Evolutionary conservation across 768 basidiomycete genomes (phyloP), one percentile per base, ranked within the genome.

Genomic region (Pisolithus microcarpus): DNA sequence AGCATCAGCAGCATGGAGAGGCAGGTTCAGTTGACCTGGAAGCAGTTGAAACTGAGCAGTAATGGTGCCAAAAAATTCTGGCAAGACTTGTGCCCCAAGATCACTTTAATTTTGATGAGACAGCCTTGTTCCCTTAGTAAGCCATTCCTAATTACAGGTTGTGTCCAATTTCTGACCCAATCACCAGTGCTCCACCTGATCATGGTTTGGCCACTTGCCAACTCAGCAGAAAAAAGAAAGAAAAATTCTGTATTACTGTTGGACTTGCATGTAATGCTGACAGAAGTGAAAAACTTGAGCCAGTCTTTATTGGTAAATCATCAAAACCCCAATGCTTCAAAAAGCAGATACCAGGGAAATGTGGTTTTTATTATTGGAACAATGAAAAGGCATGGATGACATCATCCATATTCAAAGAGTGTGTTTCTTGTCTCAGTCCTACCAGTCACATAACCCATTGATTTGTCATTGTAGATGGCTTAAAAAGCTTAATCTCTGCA

Each of bases 271-370:
- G 52, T 21, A 52, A 52, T 48, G 46, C 52, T n/a, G 30, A 52
- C 43, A 43, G 67, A 65, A n/a, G 61, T 21, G 69, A 72, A 51
- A 69, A 69, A 50, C 51, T 67, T 15, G 51, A 53, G 4, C 48
- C 54, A 6, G 50, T 74, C n/a, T 66, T 61, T 55, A 74, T 74
- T 56, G 68, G 72, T 10, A 68, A 63, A 48, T 51, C 56, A 3
- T 59, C 58, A 36, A 56, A 61, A 30, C 72, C 72, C 6, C 57
- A 55, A 1, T 61, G 61, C 38, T 74, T 73, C 53, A 58, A 60
- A 15, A 63, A 62, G 39, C 54, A 58, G 38, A 49, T 37, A 51
- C 21, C 61, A 52, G 2, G 47, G 37, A 13, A 49, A 60, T 38
- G 56, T 37, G n/a, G 67, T 28, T n/a, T n/a, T n/a, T n/a, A n/a